Evolutionary conservation across 2,329 filamentous ascomycete genomes (phyloP), one percentile per base, ranked within the genome.

Genomic region (Phoma sp.): DNA sequence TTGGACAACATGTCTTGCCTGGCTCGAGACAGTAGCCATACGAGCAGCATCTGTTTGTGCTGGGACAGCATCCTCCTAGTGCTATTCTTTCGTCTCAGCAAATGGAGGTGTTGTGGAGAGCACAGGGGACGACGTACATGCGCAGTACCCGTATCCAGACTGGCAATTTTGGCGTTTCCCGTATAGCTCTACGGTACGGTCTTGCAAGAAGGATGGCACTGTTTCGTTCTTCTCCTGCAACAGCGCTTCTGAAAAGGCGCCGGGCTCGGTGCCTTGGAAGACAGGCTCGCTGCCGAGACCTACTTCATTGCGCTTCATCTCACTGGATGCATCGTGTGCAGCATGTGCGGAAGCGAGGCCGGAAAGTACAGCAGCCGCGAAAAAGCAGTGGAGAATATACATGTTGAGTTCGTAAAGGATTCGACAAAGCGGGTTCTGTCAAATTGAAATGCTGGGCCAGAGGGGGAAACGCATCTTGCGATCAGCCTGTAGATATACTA

Each of bases 11-110:
- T 2, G 56, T 60, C 17, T 61, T 55, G 13, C 27, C 54, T 3
- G 61, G 56, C 32, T 57, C 54, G 10, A 63, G 58, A 38, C 61
- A 63, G 43, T 63, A 63, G 15, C 61, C 61, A 33, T 59, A 63
- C 12, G 37, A 32, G 36, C 61, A 63, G 39, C 61, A 63, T 9
- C 37, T 43, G 10, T 37, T 40, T 6, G 48, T 46, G 13, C 32
- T 47, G 10, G 61, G 53, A 36, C 61, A 63, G 39, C 61, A 63
- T 13, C 40, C 35, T 27, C 56, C 56, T 7, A 63, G 52, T 22
- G 46, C 60, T 63, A 15, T 17, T 6, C 1, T n/a, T n/a, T 9
- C 24, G 12, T 12, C 35, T 56, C 41, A 52, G 22, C 17, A 9
- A 15, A 22, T 7, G 8, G 17, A 25, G 8, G 12, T 45, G 27